These are phyloP conservation scores for Salix caprea DNA, from an alignment of 345 rosid species.

Conservation along the genomic window DNA sequence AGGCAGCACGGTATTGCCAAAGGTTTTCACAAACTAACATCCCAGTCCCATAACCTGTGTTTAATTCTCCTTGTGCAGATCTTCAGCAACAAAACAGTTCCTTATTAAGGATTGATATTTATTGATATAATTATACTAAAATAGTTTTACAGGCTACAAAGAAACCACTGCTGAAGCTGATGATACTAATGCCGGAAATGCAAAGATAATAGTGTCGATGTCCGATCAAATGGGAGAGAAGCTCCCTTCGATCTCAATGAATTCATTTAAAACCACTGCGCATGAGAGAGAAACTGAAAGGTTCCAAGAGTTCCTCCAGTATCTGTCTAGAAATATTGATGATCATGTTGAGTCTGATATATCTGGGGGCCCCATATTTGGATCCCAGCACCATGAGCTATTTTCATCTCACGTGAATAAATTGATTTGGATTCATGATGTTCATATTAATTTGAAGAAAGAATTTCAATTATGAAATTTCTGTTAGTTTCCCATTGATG, in stretches of 20 bases:
- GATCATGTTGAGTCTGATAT: constrained; percentile 10
- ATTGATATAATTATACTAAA: neutral
- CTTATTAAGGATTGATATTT: constrained; percentile 22
- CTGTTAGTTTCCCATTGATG: neutral
- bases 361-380: neutral
- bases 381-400: constrained; percentile 1
- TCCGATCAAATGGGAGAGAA: constrained; percentile 1
- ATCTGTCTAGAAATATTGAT: neutral
- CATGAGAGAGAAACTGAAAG: neutral
- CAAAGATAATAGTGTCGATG: neutral
- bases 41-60: constrained; percentile 21
- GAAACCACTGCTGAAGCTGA: neutral
- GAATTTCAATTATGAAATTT: neutral
- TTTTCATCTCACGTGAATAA: constrained; percentile 7
- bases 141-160: neutral
- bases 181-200: constrained; percentile 6
- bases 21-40: constrained; percentile 20
- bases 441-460: neutral
- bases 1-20: constrained; percentile 9
- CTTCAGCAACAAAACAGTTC: constrained; percentile 7
- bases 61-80: constrained; percentile 31
- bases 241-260: constrained; percentile 1
- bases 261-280: constrained; percentile 2
- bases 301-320: constrained; percentile 2
- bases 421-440: neutral